phyloP scores from a whole-genome alignment of 1,284 basidiomycete species.

The Microbotryomycetes sp. region DNA sequence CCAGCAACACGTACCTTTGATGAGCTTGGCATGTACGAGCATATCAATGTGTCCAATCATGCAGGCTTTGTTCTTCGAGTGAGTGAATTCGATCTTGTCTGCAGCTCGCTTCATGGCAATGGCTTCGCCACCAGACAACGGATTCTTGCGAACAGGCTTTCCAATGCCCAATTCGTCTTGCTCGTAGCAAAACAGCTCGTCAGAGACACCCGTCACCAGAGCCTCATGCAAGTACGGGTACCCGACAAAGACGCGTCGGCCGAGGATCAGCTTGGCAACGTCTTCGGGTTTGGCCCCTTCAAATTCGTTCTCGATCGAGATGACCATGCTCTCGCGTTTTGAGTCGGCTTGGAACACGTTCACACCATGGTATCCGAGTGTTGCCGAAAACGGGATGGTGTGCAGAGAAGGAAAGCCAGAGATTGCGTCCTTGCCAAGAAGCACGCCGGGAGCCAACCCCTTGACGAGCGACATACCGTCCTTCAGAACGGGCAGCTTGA shows the following conservation, averaged over 20 bases:
- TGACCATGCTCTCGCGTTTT: slow-evolving; percentile 84
- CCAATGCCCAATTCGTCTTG: slow-evolving; percentile 51
- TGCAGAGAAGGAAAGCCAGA: slow-evolving; percentile 94
- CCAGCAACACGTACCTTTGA: slow-evolving; percentile 62
- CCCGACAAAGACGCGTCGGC: slow-evolving; percentile 67
- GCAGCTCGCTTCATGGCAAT: slow-evolving; percentile 64
- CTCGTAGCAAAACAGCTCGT: slow-evolving; percentile 81
- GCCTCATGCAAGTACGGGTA: slow-evolving; percentile 97
- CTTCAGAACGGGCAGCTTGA: slow-evolving; percentile 67
- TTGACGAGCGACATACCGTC: slow-evolving; percentile 77
- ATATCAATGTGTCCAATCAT: slow-evolving; percentile 74
- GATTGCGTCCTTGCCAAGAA: slow-evolving; percentile 74
- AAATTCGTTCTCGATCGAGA: slow-evolving; percentile 65
- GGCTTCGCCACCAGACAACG: slow-evolving; percentile 49
- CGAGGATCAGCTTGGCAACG: slow-evolving; percentile 67
- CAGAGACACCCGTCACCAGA: slow-evolving; percentile 75
- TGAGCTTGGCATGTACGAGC: slow-evolving; percentile 70
- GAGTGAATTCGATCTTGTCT: slow-evolving; percentile 70
- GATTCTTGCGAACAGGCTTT: slow-evolving; percentile 59
- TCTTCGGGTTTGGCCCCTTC: slow-evolving; percentile 62
- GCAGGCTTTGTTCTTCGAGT: slow-evolving; percentile 85
- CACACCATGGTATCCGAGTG: slow-evolving; percentile 77
- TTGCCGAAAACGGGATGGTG: slow-evolving; percentile 72
- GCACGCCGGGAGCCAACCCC: slow-evolving; percentile 82
- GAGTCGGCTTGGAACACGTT: slow-evolving; percentile 89